These are phyloP conservation scores for Penicillium subrubescens DNA, from an alignment of 495 filamentous ascomycete species.

Conservation along the genomic window DNA sequence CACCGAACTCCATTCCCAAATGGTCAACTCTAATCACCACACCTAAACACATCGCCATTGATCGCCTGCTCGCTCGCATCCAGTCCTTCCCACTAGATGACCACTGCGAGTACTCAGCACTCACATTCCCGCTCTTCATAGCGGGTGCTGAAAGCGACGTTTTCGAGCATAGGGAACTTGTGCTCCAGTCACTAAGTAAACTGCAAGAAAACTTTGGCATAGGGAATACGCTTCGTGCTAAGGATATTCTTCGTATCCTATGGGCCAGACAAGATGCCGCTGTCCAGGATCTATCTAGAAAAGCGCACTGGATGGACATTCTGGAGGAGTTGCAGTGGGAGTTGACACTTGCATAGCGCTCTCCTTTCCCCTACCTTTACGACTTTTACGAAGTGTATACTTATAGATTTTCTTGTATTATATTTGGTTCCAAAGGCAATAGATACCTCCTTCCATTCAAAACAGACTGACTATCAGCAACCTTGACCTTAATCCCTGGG, in stretches of 20 bases:
- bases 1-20: neutral
- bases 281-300: neutral
- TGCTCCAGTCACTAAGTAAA: conserved; percentile 32
- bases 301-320: conserved; percentile 45
- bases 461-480: neutral
- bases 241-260: conserved; percentile 40
- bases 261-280: conserved; percentile 34
- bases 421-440: neutral
- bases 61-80: conserved; percentile 33
- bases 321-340: conserved; percentile 46
- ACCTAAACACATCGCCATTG: conserved; percentile 35
- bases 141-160: conserved; percentile 39
- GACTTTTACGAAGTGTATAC: neutral
- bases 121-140: conserved; percentile 49
- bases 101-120: conserved; percentile 47
- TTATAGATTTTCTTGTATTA: conserved; percentile 4
- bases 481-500: neutral
- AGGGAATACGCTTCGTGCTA: conserved; percentile 43
- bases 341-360: conserved; percentile 37
- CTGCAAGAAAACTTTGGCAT: conserved; percentile 47
- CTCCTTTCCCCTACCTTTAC: neutral
- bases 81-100: conserved; percentile 34
- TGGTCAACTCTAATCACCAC: conserved; percentile 27
- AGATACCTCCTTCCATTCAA: neutral
- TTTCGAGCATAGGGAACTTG: conserved; percentile 27